phyloP scores from a whole-genome alignment of 2,329 filamentous ascomycete species.

The Colletotrichum sublineola region DNA sequence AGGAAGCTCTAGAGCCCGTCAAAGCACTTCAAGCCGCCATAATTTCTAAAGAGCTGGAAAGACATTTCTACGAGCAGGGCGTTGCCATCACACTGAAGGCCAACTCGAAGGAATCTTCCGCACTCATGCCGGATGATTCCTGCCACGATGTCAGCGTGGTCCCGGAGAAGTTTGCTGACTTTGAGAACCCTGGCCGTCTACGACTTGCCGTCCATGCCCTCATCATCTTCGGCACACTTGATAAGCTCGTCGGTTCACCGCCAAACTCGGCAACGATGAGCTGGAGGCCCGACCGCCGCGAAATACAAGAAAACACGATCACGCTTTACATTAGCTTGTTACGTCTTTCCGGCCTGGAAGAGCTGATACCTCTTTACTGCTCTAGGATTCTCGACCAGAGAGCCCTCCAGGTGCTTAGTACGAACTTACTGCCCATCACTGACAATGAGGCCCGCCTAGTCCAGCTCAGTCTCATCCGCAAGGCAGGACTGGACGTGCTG shows the following conservation, averaged over 20 bases:
- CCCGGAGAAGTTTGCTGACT: conserved; percentile 63
- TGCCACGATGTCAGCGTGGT: conserved; percentile 52
- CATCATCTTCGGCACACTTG: conserved; percentile 76
- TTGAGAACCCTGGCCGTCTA: conserved; percentile 73
- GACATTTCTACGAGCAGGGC: conserved; percentile 72
- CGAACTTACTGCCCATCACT: conserved; percentile 80
- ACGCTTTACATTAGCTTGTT: conserved; percentile 86
- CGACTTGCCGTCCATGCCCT: conserved; percentile 77
- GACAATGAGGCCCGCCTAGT: conserved; percentile 74
- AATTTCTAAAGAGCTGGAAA: conserved; percentile 72
- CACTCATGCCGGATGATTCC: conserved; percentile 31
- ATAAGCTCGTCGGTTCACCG: conserved; percentile 62
- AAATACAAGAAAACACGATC: conserved; percentile 79
- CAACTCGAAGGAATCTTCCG: conserved; percentile 56
- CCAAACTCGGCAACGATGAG: conserved; percentile 53
- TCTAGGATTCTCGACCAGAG: conserved; percentile 78
- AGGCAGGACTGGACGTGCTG: conserved; percentile 78
- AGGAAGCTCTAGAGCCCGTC: conserved; percentile 74
- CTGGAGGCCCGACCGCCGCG: conserved; percentile 51
- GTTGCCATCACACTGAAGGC: conserved; percentile 60
- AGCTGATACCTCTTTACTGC: conserved; percentile 89
- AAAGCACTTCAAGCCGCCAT: conserved; percentile 84
- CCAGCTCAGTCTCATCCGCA: conserved; percentile 80
- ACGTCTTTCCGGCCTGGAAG: conserved; percentile 77
- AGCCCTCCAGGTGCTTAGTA: conserved; percentile 78